phyloP scores from a whole-genome alignment of 257 asterid species.

The Mitragyna speciosa region DNA sequence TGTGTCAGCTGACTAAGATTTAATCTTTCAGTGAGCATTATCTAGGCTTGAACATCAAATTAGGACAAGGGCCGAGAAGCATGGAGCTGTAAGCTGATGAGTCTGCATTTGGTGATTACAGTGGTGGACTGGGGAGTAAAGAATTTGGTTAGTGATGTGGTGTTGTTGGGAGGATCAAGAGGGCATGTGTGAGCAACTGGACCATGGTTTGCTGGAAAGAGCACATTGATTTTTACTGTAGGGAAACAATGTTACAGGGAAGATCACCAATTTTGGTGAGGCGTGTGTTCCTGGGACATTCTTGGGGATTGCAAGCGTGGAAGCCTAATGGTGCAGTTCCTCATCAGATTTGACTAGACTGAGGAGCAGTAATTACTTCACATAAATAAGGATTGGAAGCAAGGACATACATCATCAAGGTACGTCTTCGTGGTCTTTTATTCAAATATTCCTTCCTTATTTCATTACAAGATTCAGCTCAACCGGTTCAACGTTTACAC shows the following conservation, averaged over 20 bases:
- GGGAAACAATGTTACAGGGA: constrained; percentile 60
- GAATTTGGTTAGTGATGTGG: constrained; percentile 75
- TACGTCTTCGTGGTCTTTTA: constrained; percentile 15
- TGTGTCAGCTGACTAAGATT: constrained; percentile 71
- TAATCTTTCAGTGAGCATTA: constrained; percentile 69
- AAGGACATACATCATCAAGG: constrained; percentile 86
- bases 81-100: constrained; percentile 62
- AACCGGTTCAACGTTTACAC: no score
- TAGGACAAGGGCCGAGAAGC: constrained; percentile 72
- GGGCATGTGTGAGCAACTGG: constrained; percentile 93
- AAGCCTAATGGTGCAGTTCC: constrained; percentile 67
- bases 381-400: constrained; percentile 71
- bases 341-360: constrained; percentile 79
- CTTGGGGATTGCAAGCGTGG: constrained; percentile 78
- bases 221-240: constrained; percentile 70
- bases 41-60: constrained; percentile 87
- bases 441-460: no score
- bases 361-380: constrained; percentile 69
- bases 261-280: constrained; percentile 67
- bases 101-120: constrained; percentile 87
- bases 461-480: no score
- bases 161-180: constrained; percentile 65
- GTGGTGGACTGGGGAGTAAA: constrained; percentile 80
- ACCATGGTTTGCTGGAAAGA: constrained; percentile 92
- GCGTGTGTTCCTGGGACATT: constrained; percentile 91